These are phyloP conservation scores for Aureobasidium sp. DNA, from an alignment of 2,329 filamentous ascomycete genomes.

Conservation along the genomic window DNA sequence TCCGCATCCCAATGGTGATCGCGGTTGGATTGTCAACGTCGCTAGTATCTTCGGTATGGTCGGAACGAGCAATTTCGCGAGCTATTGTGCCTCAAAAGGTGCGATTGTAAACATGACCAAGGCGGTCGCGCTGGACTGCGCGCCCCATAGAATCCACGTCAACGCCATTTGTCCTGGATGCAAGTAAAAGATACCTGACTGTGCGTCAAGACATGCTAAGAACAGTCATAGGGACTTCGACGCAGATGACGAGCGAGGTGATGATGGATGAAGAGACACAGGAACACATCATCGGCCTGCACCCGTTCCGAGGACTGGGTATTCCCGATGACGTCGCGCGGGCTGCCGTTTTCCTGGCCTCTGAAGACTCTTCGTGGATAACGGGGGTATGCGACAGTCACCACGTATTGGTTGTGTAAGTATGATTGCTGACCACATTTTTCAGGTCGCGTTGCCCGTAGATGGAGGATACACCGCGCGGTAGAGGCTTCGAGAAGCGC, in stretches of 20 bases:
- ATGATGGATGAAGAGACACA: slow-evolving; percentile 28
- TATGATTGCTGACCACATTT: neutral
- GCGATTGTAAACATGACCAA: slow-evolving; percentile 42
- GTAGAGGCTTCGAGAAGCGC: neutral
- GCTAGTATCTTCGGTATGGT: slow-evolving; percentile 32
- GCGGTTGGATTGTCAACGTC: slow-evolving; percentile 36
- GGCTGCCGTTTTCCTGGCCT: slow-evolving; percentile 22
- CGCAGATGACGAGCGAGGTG: slow-evolving; percentile 12
- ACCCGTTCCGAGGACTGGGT: slow-evolving; percentile 31
- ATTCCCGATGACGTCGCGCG: slow-evolving; percentile 20
- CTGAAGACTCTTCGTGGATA: slow-evolving; percentile 21
- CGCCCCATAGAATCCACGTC: slow-evolving; percentile 34
- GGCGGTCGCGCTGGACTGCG: slow-evolving; percentile 40
- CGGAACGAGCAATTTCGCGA: slow-evolving; percentile 25
- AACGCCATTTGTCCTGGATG: slow-evolving; percentile 40
- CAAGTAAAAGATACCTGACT: slow-evolving; percentile 21
- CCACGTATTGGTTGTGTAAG: neutral
- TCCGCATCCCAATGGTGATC: slow-evolving; percentile 23
- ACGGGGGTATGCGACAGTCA: slow-evolving; percentile 16
- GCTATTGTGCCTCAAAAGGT: slow-evolving; percentile 43
- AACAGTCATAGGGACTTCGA: neutral
- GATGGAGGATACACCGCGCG: slow-evolving; percentile 16
- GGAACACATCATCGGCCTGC: slow-evolving; percentile 24
- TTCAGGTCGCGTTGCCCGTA: slow-evolving; percentile 12
- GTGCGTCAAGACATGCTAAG: neutral